A percentile compares a stretch with the other conserved stretches of the same genome.
Evolutionary conservation across 345 rosid genomes (phyloP).

Genomic region (Populus simonii): DNA sequence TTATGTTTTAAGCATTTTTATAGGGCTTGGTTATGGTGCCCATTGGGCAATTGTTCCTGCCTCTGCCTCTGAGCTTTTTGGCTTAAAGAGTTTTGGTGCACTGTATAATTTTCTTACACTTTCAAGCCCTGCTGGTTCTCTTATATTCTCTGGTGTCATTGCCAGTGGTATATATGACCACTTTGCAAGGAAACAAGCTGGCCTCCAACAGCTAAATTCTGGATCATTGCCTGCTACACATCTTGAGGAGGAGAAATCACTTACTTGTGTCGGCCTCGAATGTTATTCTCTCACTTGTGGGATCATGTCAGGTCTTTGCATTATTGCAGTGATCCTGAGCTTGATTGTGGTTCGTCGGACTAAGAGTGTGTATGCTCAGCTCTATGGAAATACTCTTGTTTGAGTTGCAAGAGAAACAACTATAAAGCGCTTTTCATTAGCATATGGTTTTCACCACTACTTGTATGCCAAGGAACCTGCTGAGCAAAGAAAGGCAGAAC

Average conservation of each 20-base stretch:
- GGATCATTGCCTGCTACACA: not conserved
- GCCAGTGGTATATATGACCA: slow-evolving; percentile 73
- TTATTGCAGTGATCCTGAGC: slow-evolving; percentile 50
- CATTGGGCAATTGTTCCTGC: slow-evolving; percentile 50
- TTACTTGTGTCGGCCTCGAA: slow-evolving; percentile 50
- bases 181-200: slow-evolving; percentile 60
- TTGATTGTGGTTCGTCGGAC: slow-evolving; percentile 64
- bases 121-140: slow-evolving; percentile 60
- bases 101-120: slow-evolving; percentile 62
- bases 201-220: slow-evolving; percentile 3
- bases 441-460: not conserved
- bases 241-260: slow-evolving; percentile 32
- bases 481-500: not conserved
- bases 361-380: slow-evolving; percentile 54
- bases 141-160: slow-evolving; percentile 69
- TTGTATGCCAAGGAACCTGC: slow-evolving; percentile 1
- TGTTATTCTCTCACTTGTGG: slow-evolving; percentile 64
- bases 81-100: slow-evolving; percentile 68
- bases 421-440: not conserved
- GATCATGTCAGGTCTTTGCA: slow-evolving; percentile 57
- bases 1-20: slow-evolving; percentile 79
- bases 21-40: slow-evolving; percentile 92
- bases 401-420: slow-evolving; percentile 31
- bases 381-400: slow-evolving; percentile 37
- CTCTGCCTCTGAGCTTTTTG: slow-evolving; percentile 46